Evolutionary conservation across 2,329 filamentous ascomycete species (phyloP), one percentile per base, ranked within the genome.

Genomic region (Paraphaeosphaeria minitans): DNA sequence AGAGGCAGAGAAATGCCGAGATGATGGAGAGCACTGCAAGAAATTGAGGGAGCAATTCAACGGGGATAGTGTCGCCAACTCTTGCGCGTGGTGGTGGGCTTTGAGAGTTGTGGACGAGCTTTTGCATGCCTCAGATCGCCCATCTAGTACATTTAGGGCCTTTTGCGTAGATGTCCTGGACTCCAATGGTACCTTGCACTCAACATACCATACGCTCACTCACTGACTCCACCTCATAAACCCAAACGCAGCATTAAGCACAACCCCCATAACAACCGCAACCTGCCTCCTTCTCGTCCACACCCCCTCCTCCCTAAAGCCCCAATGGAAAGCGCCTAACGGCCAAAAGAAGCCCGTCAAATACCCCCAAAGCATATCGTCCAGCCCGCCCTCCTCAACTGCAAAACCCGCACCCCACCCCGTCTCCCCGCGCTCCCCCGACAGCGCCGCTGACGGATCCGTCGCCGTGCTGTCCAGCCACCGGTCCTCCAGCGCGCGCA

Each of bases 311-410:
- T 97, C 92, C 59, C 93, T 84, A 64, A 94, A 84, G 51, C 96
- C 80, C 92, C 93, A 97, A 53, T 89, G 87, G 57, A 94, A 81
- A 69, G 91, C 93, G 0, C 92, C 94, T 10, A 98, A 77, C 4
- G 95, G 95, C 87, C 94, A 98, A 75, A 99, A 90, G 81, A 98
- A 99, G 0, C 95, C 95, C 69, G 95, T 91, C 59, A 96, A 81
- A 76, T 95, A 92, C 4, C 93, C 95, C 78, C 89, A 91, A 58
- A 98, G 83, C 80, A 97, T 86, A 70, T 96, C 89, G 71, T 98
- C 94, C 46, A 97, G 80, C 12, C 90, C 84, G 0, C 85, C 87
- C 48, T 83, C 82, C 47, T 83, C 78, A 56, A 85, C 81, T 27
- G 81, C 83, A 39, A 83, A 82, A 3, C 82, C 81, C 27, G 81